These are phyloP conservation scores for Saitozyma podzolica DNA, from an alignment of 768 basidiomycete species.

Conservation along the genomic window DNA sequence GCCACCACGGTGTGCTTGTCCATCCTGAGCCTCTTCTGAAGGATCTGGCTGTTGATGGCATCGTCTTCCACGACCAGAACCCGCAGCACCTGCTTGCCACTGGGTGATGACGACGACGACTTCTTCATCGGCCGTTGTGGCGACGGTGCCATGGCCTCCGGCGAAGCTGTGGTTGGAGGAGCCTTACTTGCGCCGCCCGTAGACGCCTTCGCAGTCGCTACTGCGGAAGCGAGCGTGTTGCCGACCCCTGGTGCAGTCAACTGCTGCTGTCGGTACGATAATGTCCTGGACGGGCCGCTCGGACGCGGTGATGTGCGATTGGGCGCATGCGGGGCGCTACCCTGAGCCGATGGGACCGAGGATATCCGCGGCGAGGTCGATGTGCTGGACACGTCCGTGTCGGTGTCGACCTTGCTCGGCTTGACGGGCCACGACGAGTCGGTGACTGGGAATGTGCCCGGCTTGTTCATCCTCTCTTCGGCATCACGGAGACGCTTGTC, in stretches of 20 bases:
- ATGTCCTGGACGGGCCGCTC: neutral
- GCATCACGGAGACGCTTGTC: constrained; percentile 40
- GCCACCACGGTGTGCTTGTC: constrained; percentile 68
- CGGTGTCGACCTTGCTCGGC: constrained; percentile 32
- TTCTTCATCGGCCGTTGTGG: neutral
- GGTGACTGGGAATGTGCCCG: constrained; percentile 48
- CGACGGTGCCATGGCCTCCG: constrained; percentile 4
- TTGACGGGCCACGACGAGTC: constrained; percentile 46
- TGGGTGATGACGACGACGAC: neutral
- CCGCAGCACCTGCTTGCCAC: constrained; percentile 15
- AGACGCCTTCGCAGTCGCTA: constrained; percentile 1
- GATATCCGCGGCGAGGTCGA: neutral
- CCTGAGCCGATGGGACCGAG: neutral
- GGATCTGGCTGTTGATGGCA: constrained; percentile 69
- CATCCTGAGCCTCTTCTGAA: constrained; percentile 66
- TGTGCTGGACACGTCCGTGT: constrained; percentile 16
- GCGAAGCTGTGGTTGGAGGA: neutral
- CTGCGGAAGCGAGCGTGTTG: neutral
- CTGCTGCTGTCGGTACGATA: no score
- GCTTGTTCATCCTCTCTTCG: constrained; percentile 37
- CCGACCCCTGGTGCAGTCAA: neutral
- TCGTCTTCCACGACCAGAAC: constrained; percentile 60
- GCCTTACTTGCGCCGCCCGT: neutral
- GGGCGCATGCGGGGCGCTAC: neutral
- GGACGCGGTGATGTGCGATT: neutral